Percentiles rank a stretch among this genome's conserved stretches.
phyloP scores from a whole-genome alignment of 1,139 yeast species.

The Saccharomyces hybrid region DNA sequence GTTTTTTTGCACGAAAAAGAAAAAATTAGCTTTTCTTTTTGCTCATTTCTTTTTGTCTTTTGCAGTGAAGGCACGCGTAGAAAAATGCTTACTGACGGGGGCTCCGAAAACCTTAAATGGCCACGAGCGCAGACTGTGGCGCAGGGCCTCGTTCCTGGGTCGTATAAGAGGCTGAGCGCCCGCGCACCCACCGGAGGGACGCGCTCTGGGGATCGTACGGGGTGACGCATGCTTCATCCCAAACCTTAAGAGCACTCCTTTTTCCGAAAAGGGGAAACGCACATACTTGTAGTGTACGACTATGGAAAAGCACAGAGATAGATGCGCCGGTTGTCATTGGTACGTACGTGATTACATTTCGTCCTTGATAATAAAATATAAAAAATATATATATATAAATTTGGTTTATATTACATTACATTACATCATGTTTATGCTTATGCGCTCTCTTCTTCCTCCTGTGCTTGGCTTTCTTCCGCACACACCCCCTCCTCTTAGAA shows the following conservation, averaged over 20 bases:
- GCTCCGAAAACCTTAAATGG: neutral
- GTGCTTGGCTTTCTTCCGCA: constrained; percentile 17
- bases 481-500: constrained; percentile 54
- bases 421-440: neutral
- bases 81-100: neutral
- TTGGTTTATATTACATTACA: neutral
- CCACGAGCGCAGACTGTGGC: neutral
- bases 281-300: neutral
- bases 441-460: constrained; percentile 2
- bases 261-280: neutral
- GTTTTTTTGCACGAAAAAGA: neutral
- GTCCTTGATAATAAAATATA: neutral
- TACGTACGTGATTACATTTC: neutral
- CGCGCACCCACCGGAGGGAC: neutral
- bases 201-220: neutral
- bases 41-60: neutral
- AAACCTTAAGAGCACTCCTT: neutral
- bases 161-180: neutral
- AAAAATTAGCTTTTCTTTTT: neutral
- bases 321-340: neutral
- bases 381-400: neutral
- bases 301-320: neutral
- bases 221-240: neutral
- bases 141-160: neutral
- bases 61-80: neutral